Evolutionary conservation across 352 stramenopile genomes (phyloP), one percentile per base, ranked within the genome.

Genomic region (Phytopythium boreale): DNA sequence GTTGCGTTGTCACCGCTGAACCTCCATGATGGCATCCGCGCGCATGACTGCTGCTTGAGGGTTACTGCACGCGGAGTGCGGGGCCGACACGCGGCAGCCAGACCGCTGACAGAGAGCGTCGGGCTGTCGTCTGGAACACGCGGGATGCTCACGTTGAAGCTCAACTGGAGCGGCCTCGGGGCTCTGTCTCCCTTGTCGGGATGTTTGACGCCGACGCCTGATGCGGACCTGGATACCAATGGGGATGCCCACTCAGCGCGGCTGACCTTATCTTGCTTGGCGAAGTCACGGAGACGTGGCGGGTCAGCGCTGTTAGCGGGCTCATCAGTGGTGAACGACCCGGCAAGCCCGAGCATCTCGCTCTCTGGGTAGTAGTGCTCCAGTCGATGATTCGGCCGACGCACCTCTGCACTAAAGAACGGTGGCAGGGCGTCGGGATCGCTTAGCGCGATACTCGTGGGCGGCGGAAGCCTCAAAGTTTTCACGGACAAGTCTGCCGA

Each of bases 371-470:
- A 29, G 26, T 61, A 61, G 41, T 61, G 56, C 26, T 61, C 56
- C 20, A 26, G 41, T 17, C 0, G 20, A 41, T 57, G 46, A 12
- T 34, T 20, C 14, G 59, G 39, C 9, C 11, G 34, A 19, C 24
- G 59, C 20, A n/a, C 9, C 29, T 41, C 29, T 7, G 46, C 24
- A 29, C 26, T 24, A 20, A 26, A 64, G 34, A 56, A 52, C 29
- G 44, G 61, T 22, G 76, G 76, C n/a, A 83, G 49, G 19, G 75
- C 76, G 11, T 59, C 58, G 20, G 68, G 27, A 7, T 52, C 60
- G 17, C 31, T 20, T 8, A 71, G 55, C 24, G 44, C 56, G 5
- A 68, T 63, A 17, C 71, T 62, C 55, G 12, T 11, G n/a, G 26
- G 4, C 20, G 31, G 52, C 9, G 10, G 4, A 46, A 14, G 9